A percentile compares a stretch with the other conserved stretches of the same genome.
These are phyloP conservation scores for Cystobasidiaceae sp. DNA, from an alignment of 1,284 basidiomycete species.

Conservation along the genomic window DNA sequence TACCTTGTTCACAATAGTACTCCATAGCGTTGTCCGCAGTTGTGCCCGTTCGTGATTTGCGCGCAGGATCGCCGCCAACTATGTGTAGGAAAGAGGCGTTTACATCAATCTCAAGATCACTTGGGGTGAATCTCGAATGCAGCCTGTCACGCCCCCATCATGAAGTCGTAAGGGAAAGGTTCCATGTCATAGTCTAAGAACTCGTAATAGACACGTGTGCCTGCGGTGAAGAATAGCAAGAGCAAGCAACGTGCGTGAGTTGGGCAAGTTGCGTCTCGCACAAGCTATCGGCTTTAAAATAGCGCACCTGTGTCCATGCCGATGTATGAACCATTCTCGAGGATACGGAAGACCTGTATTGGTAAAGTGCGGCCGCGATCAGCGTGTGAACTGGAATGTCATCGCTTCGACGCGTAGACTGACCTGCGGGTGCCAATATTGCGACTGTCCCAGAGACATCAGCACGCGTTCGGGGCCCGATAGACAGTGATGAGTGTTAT, in stretches of 20 bases:
- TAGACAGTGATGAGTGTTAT: too few species aligned
- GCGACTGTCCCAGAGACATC: too few species aligned
- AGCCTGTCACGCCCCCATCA: background rate
- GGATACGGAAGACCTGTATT: background rate
- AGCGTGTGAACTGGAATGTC: background rate
- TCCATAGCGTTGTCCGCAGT: background rate
- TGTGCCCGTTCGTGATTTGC: background rate
- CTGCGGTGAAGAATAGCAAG: too few species aligned
- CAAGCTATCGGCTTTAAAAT: background rate
- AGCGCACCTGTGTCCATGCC: slow-evolving; percentile 1
- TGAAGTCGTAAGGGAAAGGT: slow-evolving; percentile 4
- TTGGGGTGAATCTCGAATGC: background rate
- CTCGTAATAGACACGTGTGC: background rate
- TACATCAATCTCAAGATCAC: background rate
- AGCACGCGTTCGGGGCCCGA: too few species aligned
- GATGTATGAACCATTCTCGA: slow-evolving; percentile 19
- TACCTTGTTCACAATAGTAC: slow-evolving; percentile 12
- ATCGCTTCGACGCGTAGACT: background rate
- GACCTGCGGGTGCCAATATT: slow-evolving; percentile 20
- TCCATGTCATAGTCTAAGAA: slow-evolving; percentile 3
- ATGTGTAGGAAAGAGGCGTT: background rate
- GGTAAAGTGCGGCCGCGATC: background rate
- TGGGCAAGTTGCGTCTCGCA: background rate
- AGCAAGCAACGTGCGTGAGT: too few species aligned
- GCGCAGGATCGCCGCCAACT: slow-evolving; percentile 20